phyloP scores from a whole-genome alignment of 345 rosid species.

The Moricandia arvensis region DNA sequence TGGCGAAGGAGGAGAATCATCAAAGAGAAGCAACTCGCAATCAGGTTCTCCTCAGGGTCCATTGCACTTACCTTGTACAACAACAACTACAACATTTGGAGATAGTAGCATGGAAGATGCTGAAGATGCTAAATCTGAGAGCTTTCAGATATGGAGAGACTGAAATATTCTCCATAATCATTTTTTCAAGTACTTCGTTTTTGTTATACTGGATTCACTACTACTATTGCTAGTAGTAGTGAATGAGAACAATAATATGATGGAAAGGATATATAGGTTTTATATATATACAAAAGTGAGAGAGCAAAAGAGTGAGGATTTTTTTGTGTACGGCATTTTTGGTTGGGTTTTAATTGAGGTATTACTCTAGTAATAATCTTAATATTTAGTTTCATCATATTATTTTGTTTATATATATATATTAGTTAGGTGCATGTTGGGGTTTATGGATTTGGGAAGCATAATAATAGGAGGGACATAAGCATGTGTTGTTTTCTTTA shows the following conservation, averaged over 20 bases:
- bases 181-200: conserved; percentile 43
- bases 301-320: conserved; percentile 13
- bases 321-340: conserved; percentile 4
- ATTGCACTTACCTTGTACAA: conserved; percentile 47
- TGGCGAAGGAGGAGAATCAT: conserved; percentile 42
- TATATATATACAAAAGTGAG: not conserved
- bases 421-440: not conserved
- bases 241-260: conserved; percentile 25
- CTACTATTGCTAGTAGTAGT: conserved; percentile 17
- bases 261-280: not conserved
- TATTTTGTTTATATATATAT: not conserved
- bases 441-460: conserved; percentile 1
- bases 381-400: not conserved
- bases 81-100: conserved; percentile 49
- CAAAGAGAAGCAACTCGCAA: conserved; percentile 53
- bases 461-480: conserved; percentile 13
- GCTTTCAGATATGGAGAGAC: conserved; percentile 41
- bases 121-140: conserved; percentile 73
- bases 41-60: conserved; percentile 87
- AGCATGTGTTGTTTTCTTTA: conserved; percentile 18
- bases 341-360: conserved; percentile 14
- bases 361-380: not conserved
- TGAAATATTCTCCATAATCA: conserved; percentile 44
- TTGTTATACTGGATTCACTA: conserved; percentile 25
- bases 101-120: conserved; percentile 77